Evolutionary conservation across 163 green algal species (phyloP).

Genomic region (Scenedesmus sp.): DNA sequence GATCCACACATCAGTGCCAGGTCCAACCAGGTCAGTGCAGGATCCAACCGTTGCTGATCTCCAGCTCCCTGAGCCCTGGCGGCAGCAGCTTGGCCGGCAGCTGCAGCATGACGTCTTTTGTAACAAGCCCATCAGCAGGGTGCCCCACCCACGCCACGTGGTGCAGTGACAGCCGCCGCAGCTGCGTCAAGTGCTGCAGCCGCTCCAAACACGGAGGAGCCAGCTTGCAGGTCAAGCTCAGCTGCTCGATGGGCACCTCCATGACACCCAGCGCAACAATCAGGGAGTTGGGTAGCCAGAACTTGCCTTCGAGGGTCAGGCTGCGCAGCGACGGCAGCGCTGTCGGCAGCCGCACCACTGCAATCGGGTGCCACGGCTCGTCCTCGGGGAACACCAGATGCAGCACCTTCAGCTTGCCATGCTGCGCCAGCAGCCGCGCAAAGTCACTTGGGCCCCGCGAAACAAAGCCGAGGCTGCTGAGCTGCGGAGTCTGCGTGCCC

Average conservation of each 20-base stretch:
- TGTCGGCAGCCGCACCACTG: slow-evolving; percentile 39
- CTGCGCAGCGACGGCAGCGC: slow-evolving; percentile 8
- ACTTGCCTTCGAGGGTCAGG: slow-evolving; percentile 19
- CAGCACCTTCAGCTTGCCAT: slow-evolving; percentile 23
- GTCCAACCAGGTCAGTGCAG: not conserved
- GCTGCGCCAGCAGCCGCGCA: slow-evolving; percentile 30
- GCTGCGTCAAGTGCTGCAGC: slow-evolving; percentile 26
- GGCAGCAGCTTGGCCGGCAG: slow-evolving; percentile 48
- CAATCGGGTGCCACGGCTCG: slow-evolving; percentile 48
- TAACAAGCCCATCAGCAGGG: slow-evolving; percentile 1
- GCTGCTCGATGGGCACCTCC: slow-evolving; percentile 44
- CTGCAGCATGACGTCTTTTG: slow-evolving; percentile 37
- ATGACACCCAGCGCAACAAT: slow-evolving; percentile 48
- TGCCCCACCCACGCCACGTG: not conserved
- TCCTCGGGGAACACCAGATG: slow-evolving; percentile 17
- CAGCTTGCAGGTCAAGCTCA: slow-evolving; percentile 46
- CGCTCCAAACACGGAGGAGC: slow-evolving; percentile 28
- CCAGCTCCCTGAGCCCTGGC: slow-evolving; percentile 19
- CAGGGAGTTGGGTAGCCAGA: slow-evolving; percentile 55
- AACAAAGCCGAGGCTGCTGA: slow-evolving; percentile 25
- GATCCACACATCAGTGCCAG: too few relatives aligned
- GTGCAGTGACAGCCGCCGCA: slow-evolving; percentile 39
- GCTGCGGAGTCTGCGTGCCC: slow-evolving; percentile 1
- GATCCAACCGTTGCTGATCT: slow-evolving; percentile 55
- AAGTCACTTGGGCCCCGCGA: slow-evolving; percentile 31